These are phyloP conservation scores for Yamadazyma laniorum DNA, from an alignment of 805 yeast genomes.

Conservation along the genomic window DNA sequence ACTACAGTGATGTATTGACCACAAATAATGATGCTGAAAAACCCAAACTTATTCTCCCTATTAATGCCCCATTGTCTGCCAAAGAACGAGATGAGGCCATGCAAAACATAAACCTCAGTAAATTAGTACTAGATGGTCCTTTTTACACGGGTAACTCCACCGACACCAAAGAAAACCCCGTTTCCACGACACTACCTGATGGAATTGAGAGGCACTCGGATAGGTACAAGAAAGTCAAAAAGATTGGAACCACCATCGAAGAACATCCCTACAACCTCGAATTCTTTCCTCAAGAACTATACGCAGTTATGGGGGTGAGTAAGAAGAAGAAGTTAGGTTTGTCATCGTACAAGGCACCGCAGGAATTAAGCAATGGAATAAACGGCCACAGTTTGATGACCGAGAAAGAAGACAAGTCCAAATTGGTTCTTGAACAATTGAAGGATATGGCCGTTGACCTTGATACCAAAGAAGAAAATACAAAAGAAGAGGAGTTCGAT, in stretches of 20 bases:
- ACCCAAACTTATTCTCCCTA: constrained; percentile 55
- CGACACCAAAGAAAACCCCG: constrained; percentile 20
- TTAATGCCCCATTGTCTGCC: constrained; percentile 55
- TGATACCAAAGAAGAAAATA: constrained; percentile 68
- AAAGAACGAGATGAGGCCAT: constrained; percentile 52
- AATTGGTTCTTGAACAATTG: constrained; percentile 41
- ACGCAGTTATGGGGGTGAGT: constrained; percentile 63
- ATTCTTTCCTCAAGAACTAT: constrained; percentile 77
- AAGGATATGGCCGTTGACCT: constrained; percentile 55
- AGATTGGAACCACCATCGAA: constrained; percentile 67
- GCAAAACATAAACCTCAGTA: constrained; percentile 53
- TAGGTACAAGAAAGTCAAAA: constrained; percentile 66
- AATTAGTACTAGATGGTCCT: constrained; percentile 60
- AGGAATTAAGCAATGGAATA: constrained; percentile 20
- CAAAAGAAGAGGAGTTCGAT: constrained; percentile 60
- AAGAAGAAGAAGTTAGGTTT: constrained; percentile 50
- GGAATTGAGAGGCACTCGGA: constrained; percentile 84
- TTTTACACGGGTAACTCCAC: constrained; percentile 59
- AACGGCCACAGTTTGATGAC: constrained; percentile 5
- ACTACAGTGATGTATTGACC: constrained; percentile 54
- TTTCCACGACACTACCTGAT: constrained; percentile 38
- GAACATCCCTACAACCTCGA: constrained; percentile 73
- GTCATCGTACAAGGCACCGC: constrained; percentile 34
- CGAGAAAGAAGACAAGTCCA: constrained; percentile 37
- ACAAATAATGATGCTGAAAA: constrained; percentile 36